Evolutionary conservation across 306 rosid species (phyloP), one percentile per base, ranked within the genome.

Genomic region (Lablab purpureus): DNA sequence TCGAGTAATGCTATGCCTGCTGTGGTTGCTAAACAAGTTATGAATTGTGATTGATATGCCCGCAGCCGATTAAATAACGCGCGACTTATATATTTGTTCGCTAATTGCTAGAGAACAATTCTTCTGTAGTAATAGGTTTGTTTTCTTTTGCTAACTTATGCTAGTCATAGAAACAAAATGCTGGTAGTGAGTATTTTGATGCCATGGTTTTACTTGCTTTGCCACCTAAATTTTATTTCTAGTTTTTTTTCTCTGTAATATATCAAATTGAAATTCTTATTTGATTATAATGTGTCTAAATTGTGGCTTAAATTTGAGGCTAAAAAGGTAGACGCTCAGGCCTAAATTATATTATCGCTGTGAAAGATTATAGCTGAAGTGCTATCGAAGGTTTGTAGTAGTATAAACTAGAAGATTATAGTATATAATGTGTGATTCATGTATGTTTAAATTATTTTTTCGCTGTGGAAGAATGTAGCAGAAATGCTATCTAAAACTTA

Each of bases 161-260:
- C 51, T 46, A 65, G 27, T 55, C 55, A 15, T 50, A 47, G n/a
- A 47, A 67, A 60, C 63, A 8, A 12, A n/a, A 30, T 73, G 43
- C 19, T 19, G 18, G 27, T 5, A 13, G 69, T 50, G 65, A 64
- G 54, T 56, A 55, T 66, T 72, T 81, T 76, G 69, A 65, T 36
- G 47, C 4, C 66, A 7, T 27, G 37, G 66, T 27, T 59, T 27
- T 56, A 23, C 34, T 11, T 23, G 60, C 50, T 50, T 71, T 60
- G 23, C 40, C 64, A 12, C 40, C 15, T 37, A 10, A 21, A 45
- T 56, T 17, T 19, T 21, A 71, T 23, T 51, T 58, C 1, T 40
- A 14, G 49, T 13, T 52, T 30, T 13, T 25, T 25, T 1, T 40
- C 70, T 62, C 60, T 43, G 67, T 19, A 10, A 55, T 22, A 13